These are phyloP conservation scores for Myochromella boudieri DNA, from an alignment of 768 basidiomycete genomes.

Conservation along the genomic window DNA sequence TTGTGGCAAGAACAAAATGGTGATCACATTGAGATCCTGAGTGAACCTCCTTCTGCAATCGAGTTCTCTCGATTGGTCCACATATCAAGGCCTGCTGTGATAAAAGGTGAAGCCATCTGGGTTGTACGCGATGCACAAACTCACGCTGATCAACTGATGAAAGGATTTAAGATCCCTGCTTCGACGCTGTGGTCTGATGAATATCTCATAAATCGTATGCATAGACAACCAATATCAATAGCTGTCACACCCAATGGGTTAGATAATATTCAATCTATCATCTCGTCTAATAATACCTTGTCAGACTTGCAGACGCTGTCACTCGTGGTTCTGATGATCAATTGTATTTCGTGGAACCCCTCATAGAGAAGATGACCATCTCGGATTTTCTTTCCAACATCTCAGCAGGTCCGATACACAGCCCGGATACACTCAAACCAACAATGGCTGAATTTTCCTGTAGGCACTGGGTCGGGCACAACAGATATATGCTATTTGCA, in stretches of 20 bases:
- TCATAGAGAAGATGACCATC: constrained; percentile 68
- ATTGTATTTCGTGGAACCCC: constrained; percentile 77
- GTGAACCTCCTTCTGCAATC: constrained; percentile 59
- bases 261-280: constrained; percentile 16
- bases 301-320: constrained; percentile 77
- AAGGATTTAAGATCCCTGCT: constrained; percentile 52
- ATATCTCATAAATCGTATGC: constrained; percentile 60
- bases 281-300: constrained; percentile 11
- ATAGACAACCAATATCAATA: constrained; percentile 57
- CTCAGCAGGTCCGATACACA: constrained; percentile 26
- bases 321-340: constrained; percentile 48
- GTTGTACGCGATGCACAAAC: background rate
- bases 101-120: constrained; percentile 48
- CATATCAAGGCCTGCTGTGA: constrained; percentile 70
- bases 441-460: background rate
- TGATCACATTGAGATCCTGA: constrained; percentile 44
- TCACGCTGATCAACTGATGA: background rate
- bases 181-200: constrained; percentile 62
- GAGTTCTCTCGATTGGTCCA: constrained; percentile 70
- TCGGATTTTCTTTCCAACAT: constrained; percentile 44
- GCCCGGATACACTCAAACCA: background rate
- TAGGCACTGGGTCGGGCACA: constrained; percentile 8
- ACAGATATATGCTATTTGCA: constrained; percentile 71
- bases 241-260: constrained; percentile 87
- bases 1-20: constrained; percentile 57